Conservation (phyloP, 1,284 basidiomycete genomes). For the Coniferiporia sulphurascens region DNA sequence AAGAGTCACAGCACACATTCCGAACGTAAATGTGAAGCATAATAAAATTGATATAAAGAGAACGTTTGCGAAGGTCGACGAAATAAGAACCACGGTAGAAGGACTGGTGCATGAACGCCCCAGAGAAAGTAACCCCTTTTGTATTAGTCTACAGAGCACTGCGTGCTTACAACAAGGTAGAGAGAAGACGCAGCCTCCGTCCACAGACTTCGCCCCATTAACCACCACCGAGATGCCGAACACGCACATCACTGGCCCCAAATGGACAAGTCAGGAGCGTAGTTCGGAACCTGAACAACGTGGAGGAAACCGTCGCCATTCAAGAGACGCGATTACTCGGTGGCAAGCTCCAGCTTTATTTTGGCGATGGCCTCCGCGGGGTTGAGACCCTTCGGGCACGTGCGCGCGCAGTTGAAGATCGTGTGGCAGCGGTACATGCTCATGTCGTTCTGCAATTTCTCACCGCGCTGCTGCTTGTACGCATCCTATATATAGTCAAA, state of each 20-base stretch:
- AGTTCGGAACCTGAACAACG: not conserved
- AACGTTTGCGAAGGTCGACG: no score
- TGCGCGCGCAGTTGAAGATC: conserved; percentile 93
- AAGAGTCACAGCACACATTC: no score
- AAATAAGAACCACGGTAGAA: no score
- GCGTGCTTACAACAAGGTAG: not conserved
- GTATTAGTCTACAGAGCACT: conserved; percentile 2
- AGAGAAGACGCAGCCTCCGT: no score
- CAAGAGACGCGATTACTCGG: conserved; percentile 42
- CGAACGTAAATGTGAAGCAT: no score
- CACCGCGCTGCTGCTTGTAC: conserved; percentile 79
- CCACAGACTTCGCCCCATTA: not conserved
- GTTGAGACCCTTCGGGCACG: conserved; percentile 95
- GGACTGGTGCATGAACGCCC: not conserved
- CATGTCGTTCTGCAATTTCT: conserved; percentile 92
- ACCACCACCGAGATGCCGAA: not conserved
- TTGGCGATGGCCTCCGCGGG: conserved; percentile 83
- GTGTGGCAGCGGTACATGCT: conserved; percentile 93
- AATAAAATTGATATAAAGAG: no score
- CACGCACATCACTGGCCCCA: not conserved
- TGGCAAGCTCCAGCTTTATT: conserved; percentile 86
- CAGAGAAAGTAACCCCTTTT: not conserved
- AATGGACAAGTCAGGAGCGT: no score
- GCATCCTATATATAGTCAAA: conserved; percentile 56
- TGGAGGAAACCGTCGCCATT: no score